Evolutionary conservation across 164 flowering plant species (phyloP), one percentile per base, ranked within the genome.

Genomic region (Annona squamosa): DNA sequence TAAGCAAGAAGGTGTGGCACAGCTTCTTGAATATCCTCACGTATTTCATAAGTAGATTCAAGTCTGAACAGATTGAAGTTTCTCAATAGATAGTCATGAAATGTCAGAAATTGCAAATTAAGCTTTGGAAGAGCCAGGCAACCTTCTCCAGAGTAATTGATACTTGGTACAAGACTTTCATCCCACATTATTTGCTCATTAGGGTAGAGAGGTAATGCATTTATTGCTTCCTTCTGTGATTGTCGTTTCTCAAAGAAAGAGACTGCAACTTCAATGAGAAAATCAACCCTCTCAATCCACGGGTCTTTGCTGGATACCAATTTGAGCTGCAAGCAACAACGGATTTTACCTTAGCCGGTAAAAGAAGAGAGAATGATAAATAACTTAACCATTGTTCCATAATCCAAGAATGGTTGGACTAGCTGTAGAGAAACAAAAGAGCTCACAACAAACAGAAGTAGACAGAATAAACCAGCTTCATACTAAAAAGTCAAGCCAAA

Each of bases 181-280:
- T 96, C 99, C 99, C 99, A 96, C 99, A 96, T 96, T 71, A 96
- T 86, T 78, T 83, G 92, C 78, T 96, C 99, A 76, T 96, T 96
- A 56, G 99, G 99, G 72, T 96, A 96, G 5, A 96, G 89, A 7
- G 99, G 99, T 72, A 96, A 95, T 47, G 99, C 95, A 84, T 96
- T 96, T 75, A 96, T 92, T 52, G 98, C 92, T 84, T 96, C 99
- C 75, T 88, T 96, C 77, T 96, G 99, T 64, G 98, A 93, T 75
- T 91, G 92, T 44, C 90, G 97, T 76, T 84, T 96, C 83, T 88
- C 92, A 75, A 96, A 93, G 75, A 86, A 96, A 63, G 97, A 90
- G 42, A 92, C 87, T 89, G 93, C 86, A 61, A 91, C 92, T 84
- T 96, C 98, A 79, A 89, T 83, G 16, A 96, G 90, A 80, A 96